These are phyloP conservation scores for Myotisia sp. DNA, from an alignment of 2,329 filamentous ascomycete species.

Conservation along the genomic window DNA sequence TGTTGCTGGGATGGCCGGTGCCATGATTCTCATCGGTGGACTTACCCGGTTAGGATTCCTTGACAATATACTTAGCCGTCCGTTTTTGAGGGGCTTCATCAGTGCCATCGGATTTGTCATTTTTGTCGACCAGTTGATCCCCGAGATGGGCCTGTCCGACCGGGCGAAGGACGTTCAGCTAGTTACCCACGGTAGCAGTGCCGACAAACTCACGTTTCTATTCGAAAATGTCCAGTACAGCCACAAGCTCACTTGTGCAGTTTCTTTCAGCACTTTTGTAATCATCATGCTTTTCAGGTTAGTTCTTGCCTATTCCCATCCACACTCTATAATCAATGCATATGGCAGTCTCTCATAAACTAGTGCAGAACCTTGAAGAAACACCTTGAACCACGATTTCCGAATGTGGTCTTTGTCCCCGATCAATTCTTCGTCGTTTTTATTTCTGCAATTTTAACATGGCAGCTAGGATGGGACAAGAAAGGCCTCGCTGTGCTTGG, in stretches of 20 bases:
- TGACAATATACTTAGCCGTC: conserved; percentile 83
- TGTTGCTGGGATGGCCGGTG: conserved; percentile 73
- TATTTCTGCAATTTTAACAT: conserved; percentile 65
- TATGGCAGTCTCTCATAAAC: background rate
- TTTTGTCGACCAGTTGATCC: conserved; percentile 83
- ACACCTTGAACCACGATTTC: conserved; percentile 62
- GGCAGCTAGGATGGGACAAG: conserved; percentile 60
- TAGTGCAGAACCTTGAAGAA: conserved; percentile 61
- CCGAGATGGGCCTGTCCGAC: conserved; percentile 64
- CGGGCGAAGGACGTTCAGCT: conserved; percentile 47
- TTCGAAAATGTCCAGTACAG: conserved; percentile 49
- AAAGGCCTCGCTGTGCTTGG: conserved; percentile 74
- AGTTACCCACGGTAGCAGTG: conserved; percentile 70
- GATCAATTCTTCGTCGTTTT: conserved; percentile 86
- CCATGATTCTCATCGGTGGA: conserved; percentile 76
- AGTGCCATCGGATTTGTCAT: conserved; percentile 95
- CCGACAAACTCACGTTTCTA: conserved; percentile 75
- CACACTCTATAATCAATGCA: background rate
- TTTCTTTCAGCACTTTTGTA: conserved; percentile 65
- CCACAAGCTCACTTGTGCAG: conserved; percentile 60
- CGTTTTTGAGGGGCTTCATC: conserved; percentile 89
- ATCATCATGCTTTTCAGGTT: conserved; percentile 86
- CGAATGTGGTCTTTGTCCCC: conserved; percentile 71
- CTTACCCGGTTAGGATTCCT: conserved; percentile 77
- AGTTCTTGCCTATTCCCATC: conserved; percentile 16